phyloP scores from a whole-genome alignment of 495 filamentous ascomycete genomes.

The Penicillium alfredii region DNA sequence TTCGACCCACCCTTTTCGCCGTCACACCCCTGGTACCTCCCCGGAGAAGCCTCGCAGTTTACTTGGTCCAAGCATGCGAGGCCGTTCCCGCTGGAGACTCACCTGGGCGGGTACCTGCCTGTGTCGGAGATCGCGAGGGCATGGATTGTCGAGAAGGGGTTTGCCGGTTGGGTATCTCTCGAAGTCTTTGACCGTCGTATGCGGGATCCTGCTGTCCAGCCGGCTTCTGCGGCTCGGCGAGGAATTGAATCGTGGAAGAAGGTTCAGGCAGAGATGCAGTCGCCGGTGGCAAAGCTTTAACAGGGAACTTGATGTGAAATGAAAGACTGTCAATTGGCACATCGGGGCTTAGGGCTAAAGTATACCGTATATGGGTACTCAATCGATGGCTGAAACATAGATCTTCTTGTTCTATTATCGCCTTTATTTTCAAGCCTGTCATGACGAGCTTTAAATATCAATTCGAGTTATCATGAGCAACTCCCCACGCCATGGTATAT shows the following conservation, averaged over 20 bases:
- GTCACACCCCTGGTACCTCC: constrained; percentile 56
- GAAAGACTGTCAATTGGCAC: not conserved
- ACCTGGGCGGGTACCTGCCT: constrained; percentile 62
- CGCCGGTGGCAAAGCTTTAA: not conserved
- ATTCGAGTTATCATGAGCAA: no score
- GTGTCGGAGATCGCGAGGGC: constrained; percentile 32
- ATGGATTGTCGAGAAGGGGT: constrained; percentile 57
- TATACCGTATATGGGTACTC: no score
- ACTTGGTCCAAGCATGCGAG: constrained; percentile 71
- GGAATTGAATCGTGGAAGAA: constrained; percentile 25
- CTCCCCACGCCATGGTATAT: no score
- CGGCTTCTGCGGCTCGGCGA: constrained; percentile 16
- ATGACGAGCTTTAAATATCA: no score
- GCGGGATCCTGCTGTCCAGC: constrained; percentile 36
- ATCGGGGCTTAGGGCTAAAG: no score
- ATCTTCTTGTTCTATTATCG: no score
- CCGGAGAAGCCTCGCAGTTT: constrained; percentile 60
- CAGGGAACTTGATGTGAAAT: not conserved
- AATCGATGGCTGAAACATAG: no score
- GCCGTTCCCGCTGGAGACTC: constrained; percentile 60
- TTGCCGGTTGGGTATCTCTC: constrained; percentile 64
- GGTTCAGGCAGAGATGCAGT: constrained; percentile 8
- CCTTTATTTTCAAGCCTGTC: no score
- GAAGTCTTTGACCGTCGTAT: constrained; percentile 67
- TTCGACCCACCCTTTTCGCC: constrained; percentile 52